A percentile compares a stretch with the other conserved stretches of the same genome.
Conservation (phyloP, 1,284 basidiomycete species). For the Pholiota adiposa region DNA sequence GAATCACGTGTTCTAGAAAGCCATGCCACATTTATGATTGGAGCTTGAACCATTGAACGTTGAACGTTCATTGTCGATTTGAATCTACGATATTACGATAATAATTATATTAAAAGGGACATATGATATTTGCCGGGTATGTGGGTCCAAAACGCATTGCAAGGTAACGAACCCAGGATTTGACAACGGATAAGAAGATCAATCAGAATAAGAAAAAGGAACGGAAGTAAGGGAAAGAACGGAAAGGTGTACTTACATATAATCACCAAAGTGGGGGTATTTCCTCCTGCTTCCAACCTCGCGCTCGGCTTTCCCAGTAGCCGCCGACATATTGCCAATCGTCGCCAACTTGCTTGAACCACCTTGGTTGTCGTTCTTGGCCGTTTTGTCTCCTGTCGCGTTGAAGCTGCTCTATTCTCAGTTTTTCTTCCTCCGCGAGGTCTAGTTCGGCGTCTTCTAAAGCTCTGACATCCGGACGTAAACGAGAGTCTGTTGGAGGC, state of each 20-base stretch:
- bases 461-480: constrained; percentile 85
- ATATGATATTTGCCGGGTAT: too few relatives aligned
- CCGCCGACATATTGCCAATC: constrained; percentile 80
- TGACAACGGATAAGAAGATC: background rate
- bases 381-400: constrained; percentile 66
- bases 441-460: constrained; percentile 84
- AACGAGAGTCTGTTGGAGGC: constrained; percentile 85
- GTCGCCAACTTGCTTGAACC: constrained; percentile 74
- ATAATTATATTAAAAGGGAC: too few relatives aligned
- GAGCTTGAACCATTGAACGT: too few relatives aligned
- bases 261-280: constrained; percentile 67
- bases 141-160: too few relatives aligned
- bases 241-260: too few relatives aligned
- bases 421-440: constrained; percentile 78
- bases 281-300: constrained; percentile 58
- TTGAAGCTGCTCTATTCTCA: constrained; percentile 74
- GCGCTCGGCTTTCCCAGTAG: constrained; percentile 80
- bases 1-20: too few relatives aligned
- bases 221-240: background rate
- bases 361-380: constrained; percentile 61
- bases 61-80: too few relatives aligned
- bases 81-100: too few relatives aligned
- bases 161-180: background rate
- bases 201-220: background rate
- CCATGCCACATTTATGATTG: too few relatives aligned